Evolutionary conservation across 805 yeast genomes (phyloP).

Genomic region (Teunomyces cretensis): DNA sequence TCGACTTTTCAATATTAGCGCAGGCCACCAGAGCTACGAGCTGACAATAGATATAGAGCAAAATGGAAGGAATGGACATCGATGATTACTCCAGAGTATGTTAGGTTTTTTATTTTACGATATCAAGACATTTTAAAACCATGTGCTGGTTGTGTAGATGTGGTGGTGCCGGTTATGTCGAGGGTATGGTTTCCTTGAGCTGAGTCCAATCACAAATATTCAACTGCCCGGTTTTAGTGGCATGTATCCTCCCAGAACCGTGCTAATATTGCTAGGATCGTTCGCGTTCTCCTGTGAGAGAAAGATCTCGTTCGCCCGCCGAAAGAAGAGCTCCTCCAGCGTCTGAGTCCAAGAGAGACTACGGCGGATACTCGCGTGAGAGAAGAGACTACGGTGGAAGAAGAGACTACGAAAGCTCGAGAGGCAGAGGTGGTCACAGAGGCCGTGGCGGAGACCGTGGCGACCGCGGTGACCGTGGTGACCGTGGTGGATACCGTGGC

Average conservation of each 20-base stretch:
- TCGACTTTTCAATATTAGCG: neutral
- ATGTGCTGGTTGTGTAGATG: neutral
- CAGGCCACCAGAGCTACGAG: neutral
- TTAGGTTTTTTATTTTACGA: slow-evolving; percentile 10
- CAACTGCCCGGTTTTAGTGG: slow-evolving; percentile 6
- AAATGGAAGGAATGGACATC: slow-evolving; percentile 62
- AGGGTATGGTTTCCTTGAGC: neutral
- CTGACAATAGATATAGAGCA: slow-evolving; percentile 2
- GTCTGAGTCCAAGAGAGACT: slow-evolving; percentile 1
- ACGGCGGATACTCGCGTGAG: slow-evolving; percentile 13
- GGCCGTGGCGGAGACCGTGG: slow-evolving; percentile 18
- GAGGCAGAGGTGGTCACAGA: slow-evolving; percentile 17
- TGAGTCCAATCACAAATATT: neutral
- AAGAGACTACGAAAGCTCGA: slow-evolving; percentile 4
- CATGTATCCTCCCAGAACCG: neutral
- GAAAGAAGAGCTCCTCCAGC: neutral
- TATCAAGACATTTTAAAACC: neutral
- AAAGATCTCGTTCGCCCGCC: slow-evolving; percentile 13
- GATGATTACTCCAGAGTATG: slow-evolving; percentile 64
- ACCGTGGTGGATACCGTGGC: slow-evolving; percentile 5
- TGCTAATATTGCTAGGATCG: slow-evolving; percentile 18
- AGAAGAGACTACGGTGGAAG: slow-evolving; percentile 3
- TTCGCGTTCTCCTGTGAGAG: slow-evolving; percentile 26
- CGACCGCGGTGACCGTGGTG: slow-evolving; percentile 3
- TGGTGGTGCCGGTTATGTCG: neutral